These are phyloP conservation scores for Rubus parviflorus DNA, from an alignment of 306 rosid genomes.

Conservation along the genomic window DNA sequence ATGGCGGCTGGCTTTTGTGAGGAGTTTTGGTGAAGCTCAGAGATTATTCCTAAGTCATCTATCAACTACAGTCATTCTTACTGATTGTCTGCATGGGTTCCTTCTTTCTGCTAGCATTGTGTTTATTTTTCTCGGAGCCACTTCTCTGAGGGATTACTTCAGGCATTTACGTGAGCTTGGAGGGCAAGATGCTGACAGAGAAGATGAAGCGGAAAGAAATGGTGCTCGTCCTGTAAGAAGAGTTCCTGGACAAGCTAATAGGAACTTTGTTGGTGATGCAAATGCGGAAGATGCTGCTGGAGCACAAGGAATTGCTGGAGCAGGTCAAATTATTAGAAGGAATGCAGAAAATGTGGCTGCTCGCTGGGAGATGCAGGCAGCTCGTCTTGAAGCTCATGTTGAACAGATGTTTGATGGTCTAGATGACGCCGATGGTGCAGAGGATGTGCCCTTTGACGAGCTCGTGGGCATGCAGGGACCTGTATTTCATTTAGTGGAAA, in stretches of 20 bases:
- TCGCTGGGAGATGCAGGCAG: slow-evolving; percentile 98
- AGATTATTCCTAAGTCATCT: slow-evolving; percentile 89
- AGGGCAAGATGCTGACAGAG: slow-evolving; percentile 92
- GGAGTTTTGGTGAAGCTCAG: slow-evolving; percentile 96
- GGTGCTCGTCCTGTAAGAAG: slow-evolving; percentile 92
- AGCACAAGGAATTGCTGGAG: slow-evolving; percentile 85
- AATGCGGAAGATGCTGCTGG: slow-evolving; percentile 86
- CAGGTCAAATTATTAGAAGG: slow-evolving; percentile 88
- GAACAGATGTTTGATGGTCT: slow-evolving; percentile 99
- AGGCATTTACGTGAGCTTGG: slow-evolving; percentile 97
- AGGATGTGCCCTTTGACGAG: slow-evolving; percentile 99
- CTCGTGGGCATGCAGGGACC: slow-evolving; percentile 99
- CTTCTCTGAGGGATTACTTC: slow-evolving; percentile 97
- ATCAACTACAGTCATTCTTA: slow-evolving; percentile 78
- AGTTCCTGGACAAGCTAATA: slow-evolving; percentile 83
- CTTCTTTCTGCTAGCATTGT: slow-evolving; percentile 97
- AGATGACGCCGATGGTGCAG: slow-evolving; percentile 99
- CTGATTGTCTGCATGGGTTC: slow-evolving; percentile 99
- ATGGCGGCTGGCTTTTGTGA: slow-evolving; percentile 98
- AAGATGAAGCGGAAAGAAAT: slow-evolving; percentile 92
- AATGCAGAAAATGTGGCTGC: slow-evolving; percentile 98
- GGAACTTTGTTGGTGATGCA: slow-evolving; percentile 72
- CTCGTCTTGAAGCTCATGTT: slow-evolving; percentile 97
- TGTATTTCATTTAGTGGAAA: slow-evolving; percentile 97
- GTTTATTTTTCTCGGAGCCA: slow-evolving; percentile 94